A percentile compares a stretch with the other conserved stretches of the same genome.
These are phyloP conservation scores for Trichoderma simmonsii DNA, from an alignment of 2,329 filamentous ascomycete species.

Conservation along the genomic window DNA sequence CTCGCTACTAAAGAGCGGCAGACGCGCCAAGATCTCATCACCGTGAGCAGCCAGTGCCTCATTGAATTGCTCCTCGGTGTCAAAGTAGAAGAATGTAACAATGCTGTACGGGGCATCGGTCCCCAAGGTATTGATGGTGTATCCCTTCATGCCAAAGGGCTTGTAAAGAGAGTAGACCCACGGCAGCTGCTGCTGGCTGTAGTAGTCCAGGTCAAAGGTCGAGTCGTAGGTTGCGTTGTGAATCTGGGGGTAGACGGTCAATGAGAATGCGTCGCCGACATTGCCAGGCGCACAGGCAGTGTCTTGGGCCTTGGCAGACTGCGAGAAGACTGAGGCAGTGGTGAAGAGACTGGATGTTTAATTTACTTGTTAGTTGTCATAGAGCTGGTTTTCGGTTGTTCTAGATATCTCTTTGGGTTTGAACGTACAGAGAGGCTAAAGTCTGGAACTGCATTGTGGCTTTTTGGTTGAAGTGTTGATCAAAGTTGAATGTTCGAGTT, in stretches of 20 bases:
- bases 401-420: not conserved
- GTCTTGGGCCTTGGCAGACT: not conserved
- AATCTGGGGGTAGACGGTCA: too few species aligned
- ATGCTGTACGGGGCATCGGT: not conserved
- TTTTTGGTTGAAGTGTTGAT: not conserved
- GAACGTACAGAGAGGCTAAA: not conserved
- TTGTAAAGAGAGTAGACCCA: not conserved
- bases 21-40: not conserved
- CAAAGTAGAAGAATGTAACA: not conserved
- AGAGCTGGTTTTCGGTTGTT: not conserved
- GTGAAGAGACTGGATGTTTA: not conserved
- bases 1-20: not conserved
- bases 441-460: not conserved
- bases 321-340: not conserved
- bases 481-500: not conserved
- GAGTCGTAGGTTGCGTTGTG: not conserved
- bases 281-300: too few species aligned
- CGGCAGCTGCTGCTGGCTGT: not conserved
- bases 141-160: not conserved
- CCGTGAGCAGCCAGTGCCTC: not conserved
- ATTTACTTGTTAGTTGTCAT: not conserved
- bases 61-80: not conserved
- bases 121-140: not conserved
- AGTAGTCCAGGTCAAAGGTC: not conserved
- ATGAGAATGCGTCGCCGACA: too few species aligned